A percentile compares a stretch with the other conserved stretches of the same genome.
These are phyloP conservation scores for Phytophthora pluvialis DNA, from an alignment of 352 stramenopile species.

Conservation along the genomic window DNA sequence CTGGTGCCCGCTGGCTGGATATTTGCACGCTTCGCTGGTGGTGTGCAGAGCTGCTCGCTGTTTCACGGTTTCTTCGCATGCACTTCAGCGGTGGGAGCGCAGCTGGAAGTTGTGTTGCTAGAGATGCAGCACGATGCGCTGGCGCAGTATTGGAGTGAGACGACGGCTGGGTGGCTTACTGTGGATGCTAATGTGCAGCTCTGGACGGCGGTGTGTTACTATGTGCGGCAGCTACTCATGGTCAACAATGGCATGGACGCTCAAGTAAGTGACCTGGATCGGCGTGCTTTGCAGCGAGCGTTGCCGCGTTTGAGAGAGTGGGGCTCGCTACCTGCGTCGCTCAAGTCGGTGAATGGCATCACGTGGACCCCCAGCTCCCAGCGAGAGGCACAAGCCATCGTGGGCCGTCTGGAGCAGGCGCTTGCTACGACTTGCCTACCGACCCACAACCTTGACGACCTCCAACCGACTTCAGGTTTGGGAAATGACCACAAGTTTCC, in stretches of 20 bases:
- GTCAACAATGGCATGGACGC: conserved; percentile 37
- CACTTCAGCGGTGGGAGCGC: conserved; percentile 52
- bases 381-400: conserved; percentile 56
- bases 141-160: conserved; percentile 40
- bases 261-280: conserved; percentile 54
- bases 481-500: conserved; percentile 35
- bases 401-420: conserved; percentile 64
- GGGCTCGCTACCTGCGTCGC: conserved; percentile 42
- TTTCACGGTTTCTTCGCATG: conserved; percentile 69
- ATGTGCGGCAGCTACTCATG: conserved; percentile 60
- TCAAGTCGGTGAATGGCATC: conserved; percentile 43
- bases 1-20: conserved; percentile 76
- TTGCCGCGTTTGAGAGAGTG: conserved; percentile 66
- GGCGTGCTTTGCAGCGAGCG: conserved; percentile 49
- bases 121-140: conserved; percentile 43
- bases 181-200: conserved; percentile 54
- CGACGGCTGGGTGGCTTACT: conserved; percentile 43
- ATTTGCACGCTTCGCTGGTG: conserved; percentile 63
- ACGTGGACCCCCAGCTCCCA: conserved; percentile 59
- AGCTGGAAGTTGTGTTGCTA: conserved; percentile 57
- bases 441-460: conserved; percentile 15
- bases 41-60: conserved; percentile 51
- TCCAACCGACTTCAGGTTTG: conserved; percentile 28
- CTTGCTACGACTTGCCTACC: conserved; percentile 36
- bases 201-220: conserved; percentile 64